A percentile compares a stretch with the other conserved stretches of the same genome.
Evolutionary conservation across 257 asterid species (phyloP).

Genomic region (Haberlea rhodopensis): DNA sequence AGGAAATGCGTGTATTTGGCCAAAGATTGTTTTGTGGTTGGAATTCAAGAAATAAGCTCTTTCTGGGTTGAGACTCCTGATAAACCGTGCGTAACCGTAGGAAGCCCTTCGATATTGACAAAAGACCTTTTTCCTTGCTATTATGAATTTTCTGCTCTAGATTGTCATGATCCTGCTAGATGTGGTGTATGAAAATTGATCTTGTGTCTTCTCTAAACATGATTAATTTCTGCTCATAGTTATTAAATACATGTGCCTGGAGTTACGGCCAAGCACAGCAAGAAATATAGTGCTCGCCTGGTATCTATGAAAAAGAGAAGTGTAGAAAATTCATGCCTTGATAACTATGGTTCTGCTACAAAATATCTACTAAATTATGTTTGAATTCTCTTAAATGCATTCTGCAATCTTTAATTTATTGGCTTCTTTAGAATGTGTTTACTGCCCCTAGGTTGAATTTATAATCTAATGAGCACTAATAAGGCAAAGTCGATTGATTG

Average conservation of each 20-base stretch:
- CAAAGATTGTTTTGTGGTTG: neutral
- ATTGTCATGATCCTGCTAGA: neutral
- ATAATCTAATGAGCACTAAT: neutral
- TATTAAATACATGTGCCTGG: neutral
- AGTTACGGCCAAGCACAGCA: too few relatives aligned
- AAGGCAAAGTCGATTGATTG: too few relatives aligned
- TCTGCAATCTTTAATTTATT: too few relatives aligned
- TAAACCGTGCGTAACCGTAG: too few relatives aligned
- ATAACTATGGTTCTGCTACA: neutral
- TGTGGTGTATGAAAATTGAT: neutral
- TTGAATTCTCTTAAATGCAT: neutral
- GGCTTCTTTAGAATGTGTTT: neutral
- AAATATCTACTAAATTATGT: too few relatives aligned
- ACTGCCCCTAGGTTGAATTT: neutral
- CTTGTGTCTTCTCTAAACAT: neutral
- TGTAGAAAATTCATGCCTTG: neutral
- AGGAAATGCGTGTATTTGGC: too few relatives aligned
- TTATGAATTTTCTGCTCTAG: too few relatives aligned
- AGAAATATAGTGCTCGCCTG: neutral
- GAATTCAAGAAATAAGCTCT: neutral
- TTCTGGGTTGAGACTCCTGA: neutral
- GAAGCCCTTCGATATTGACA: neutral
- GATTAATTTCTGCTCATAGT: neutral
- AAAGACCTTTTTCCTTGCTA: neutral
- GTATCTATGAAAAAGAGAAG: neutral